Evolutionary conservation across 805 yeast genomes (phyloP).

Genomic region (Danielia reshetovae): DNA sequence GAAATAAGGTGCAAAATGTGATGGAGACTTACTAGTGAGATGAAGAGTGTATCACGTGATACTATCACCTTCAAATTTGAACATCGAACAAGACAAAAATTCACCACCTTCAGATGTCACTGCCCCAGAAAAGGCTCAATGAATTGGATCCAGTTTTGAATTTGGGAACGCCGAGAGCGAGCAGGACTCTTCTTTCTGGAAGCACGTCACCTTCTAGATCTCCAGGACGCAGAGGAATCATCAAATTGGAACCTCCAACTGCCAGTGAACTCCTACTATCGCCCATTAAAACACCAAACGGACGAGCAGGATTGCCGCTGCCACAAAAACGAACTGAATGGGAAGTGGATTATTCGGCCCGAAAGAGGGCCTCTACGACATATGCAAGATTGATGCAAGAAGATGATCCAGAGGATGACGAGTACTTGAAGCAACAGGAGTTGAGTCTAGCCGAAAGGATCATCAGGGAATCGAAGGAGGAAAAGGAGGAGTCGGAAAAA

Average conservation of each 20-base stretch:
- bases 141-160: too few species aligned
- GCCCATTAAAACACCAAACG: slow-evolving; percentile 32
- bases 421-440: slow-evolving; percentile 35
- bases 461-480: slow-evolving; percentile 19
- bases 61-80: neutral
- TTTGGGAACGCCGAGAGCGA: neutral
- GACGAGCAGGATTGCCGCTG: slow-evolving; percentile 44
- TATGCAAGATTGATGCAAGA: slow-evolving; percentile 31
- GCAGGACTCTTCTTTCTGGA: slow-evolving; percentile 1
- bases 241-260: slow-evolving; percentile 7
- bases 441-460: slow-evolving; percentile 41
- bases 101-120: too few species aligned
- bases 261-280: neutral
- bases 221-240: slow-evolving; percentile 34
- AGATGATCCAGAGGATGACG: slow-evolving; percentile 27
- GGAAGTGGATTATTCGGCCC: slow-evolving; percentile 45
- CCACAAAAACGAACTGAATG: slow-evolving; percentile 36
- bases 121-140: too few species aligned
- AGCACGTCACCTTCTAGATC: slow-evolving; percentile 18
- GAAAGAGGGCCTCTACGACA: slow-evolving; percentile 40
- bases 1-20: too few species aligned
- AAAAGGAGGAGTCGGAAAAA: neutral
- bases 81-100: too few species aligned
- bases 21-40: too few species aligned
- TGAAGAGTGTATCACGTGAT: neutral